These are phyloP conservation scores for Primulina eburnea DNA, from an alignment of 257 asterid genomes.

Conservation along the genomic window DNA sequence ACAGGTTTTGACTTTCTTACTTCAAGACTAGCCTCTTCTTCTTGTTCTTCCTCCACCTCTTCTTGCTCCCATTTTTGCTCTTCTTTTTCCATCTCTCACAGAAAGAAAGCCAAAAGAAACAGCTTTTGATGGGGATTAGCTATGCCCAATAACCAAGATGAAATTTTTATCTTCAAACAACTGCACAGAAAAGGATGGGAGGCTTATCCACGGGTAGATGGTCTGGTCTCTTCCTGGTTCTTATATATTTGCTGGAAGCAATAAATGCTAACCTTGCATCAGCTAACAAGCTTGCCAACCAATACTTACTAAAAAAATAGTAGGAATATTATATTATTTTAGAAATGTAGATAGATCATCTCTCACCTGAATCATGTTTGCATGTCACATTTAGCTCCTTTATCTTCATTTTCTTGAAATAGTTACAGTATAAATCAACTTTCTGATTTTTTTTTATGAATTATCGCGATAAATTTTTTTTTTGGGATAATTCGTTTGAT, in stretches of 20 bases:
- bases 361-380: background rate
- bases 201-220: background rate
- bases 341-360: background rate
- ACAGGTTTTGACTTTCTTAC: conserved; percentile 41
- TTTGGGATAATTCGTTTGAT: background rate
- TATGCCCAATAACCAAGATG: background rate
- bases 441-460: background rate
- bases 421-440: too few species aligned
- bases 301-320: too few species aligned
- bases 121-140: background rate
- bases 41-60: conserved; percentile 34
- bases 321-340: too few species aligned
- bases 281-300: background rate
- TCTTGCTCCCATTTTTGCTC: conserved; percentile 41
- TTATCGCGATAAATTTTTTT: background rate
- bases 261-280: background rate
- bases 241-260: background rate
- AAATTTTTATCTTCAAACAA: background rate
- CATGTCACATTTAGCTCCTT: background rate
- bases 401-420: background rate
- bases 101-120: background rate
- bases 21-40: conserved; percentile 31
- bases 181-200: background rate
- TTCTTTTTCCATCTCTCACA: conserved; percentile 41
- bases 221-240: background rate